Percentiles rank a stretch among this genome's conserved stretches.
phyloP scores from a whole-genome alignment of 2,329 filamentous ascomycete species.

The Rhynchosporium graminicola region DNA sequence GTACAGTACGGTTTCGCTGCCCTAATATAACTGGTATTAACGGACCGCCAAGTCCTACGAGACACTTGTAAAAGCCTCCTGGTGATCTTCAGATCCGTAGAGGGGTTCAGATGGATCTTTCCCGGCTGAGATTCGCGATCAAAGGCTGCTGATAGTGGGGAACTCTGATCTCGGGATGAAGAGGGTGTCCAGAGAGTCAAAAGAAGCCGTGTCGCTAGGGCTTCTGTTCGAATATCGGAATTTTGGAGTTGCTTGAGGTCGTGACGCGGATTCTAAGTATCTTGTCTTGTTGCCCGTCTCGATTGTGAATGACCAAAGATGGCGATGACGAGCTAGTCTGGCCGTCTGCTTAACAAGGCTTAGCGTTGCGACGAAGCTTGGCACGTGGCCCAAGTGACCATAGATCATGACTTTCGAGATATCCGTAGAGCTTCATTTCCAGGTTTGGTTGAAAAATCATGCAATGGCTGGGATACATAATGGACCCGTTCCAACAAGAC shows the following conservation, averaged over 20 bases:
- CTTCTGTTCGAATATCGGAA: background rate
- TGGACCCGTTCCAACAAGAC: conserved; percentile 36
- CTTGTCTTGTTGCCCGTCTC: conserved; percentile 28
- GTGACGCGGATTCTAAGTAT: conserved; percentile 21
- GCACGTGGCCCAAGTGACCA: conserved; percentile 13
- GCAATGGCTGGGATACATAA: conserved; percentile 33
- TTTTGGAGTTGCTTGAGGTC: conserved; percentile 11
- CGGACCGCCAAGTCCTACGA: conserved; percentile 21
- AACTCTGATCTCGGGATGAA: conserved; percentile 24
- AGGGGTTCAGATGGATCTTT: background rate
- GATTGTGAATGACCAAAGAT: conserved; percentile 28
- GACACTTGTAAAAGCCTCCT: conserved; percentile 7
- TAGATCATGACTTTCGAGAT: background rate
- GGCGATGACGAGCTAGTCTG: conserved; percentile 31
- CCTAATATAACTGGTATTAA: conserved; percentile 20
- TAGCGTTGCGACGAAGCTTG: conserved; percentile 16
- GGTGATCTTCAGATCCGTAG: background rate
- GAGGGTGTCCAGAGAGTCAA: conserved; percentile 12
- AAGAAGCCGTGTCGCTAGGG: conserved; percentile 5
- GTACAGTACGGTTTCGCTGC: conserved; percentile 26
- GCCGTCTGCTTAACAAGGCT: conserved; percentile 14
- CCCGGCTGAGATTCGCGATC: conserved; percentile 27
- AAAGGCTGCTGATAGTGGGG: conserved; percentile 35
- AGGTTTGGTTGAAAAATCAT: background rate
- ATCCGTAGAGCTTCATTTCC: conserved; percentile 2